phyloP scores from a whole-genome alignment of 495 filamentous ascomycete genomes.

The Tuber melanosporum region DNA sequence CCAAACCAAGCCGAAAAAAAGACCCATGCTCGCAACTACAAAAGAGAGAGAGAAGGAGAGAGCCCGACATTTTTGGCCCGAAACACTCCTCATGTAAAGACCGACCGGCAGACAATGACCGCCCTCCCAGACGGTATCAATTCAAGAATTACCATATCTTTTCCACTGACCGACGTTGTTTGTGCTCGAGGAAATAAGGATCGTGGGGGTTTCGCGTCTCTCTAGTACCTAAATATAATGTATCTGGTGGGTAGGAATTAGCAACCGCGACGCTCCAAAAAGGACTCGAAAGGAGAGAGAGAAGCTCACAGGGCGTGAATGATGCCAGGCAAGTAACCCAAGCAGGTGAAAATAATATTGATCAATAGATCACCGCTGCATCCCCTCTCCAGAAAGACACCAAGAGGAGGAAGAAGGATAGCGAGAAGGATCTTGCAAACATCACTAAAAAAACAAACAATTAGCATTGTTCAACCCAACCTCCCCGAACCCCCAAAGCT shows the following conservation, averaged over 20 bases:
- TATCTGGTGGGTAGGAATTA: slow-evolving; percentile 18
- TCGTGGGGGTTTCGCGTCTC: neutral
- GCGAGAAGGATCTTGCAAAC: slow-evolving; percentile 41
- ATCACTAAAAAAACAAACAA: slow-evolving; percentile 18
- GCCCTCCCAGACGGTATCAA: neutral
- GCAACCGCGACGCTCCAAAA: neutral
- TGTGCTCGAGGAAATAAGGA: neutral
- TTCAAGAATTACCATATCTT: neutral
- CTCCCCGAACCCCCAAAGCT: neutral
- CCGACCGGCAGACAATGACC: neutral
- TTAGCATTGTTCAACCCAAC: slow-evolving; percentile 8
- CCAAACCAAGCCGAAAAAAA: slow-evolving; percentile 16
- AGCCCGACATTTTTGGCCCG: neutral
- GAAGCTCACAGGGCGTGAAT: slow-evolving; percentile 38
- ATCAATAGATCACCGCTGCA: slow-evolving; percentile 47
- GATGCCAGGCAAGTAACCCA: slow-evolving; percentile 71
- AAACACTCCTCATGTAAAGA: neutral
- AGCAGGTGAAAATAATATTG: slow-evolving; percentile 80
- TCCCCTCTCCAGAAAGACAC: slow-evolving; percentile 76
- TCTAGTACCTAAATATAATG: slow-evolving; percentile 42
- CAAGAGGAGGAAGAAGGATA: slow-evolving; percentile 64
- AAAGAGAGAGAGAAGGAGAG: neutral
- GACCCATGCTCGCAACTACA: slow-evolving; percentile 11
- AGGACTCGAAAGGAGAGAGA: neutral
- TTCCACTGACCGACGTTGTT: neutral